Percentiles rank a stretch among this genome's conserved stretches.
Conservation (phyloP, 768 basidiomycete species). For the Chalciporus chontae region DNA sequence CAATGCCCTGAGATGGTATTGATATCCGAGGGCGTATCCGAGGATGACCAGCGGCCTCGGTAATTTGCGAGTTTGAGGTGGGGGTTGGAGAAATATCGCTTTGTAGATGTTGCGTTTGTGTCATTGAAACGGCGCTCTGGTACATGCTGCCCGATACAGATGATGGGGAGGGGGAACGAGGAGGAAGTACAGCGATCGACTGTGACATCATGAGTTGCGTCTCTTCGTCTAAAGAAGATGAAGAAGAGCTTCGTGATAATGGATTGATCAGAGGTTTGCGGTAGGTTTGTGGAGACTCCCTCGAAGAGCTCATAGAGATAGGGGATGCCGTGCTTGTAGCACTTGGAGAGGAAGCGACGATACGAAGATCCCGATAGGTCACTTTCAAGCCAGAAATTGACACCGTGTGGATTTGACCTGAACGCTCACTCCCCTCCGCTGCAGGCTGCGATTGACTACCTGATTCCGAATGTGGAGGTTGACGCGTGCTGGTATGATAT, state of each 20-base stretch:
- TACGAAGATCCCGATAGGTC: slow-evolving; percentile 44
- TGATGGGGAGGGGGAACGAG: slow-evolving; percentile 40
- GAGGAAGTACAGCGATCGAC: slow-evolving; percentile 62
- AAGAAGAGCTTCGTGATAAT: slow-evolving; percentile 49
- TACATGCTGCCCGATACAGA: slow-evolving; percentile 71
- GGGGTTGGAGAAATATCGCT: neutral
- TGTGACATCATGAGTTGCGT: slow-evolving; percentile 69
- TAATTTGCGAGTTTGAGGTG: neutral
- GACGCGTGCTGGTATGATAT: slow-evolving; percentile 47
- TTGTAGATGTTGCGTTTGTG: slow-evolving; percentile 1
- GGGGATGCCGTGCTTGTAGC: slow-evolving; percentile 26
- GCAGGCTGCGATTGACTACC: slow-evolving; percentile 26
- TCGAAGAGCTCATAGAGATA: slow-evolving; percentile 20
- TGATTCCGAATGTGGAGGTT: slow-evolving; percentile 3
- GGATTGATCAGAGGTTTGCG: slow-evolving; percentile 1
- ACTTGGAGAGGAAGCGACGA: slow-evolving; percentile 13
- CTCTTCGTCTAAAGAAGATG: slow-evolving; percentile 64
- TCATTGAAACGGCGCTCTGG: slow-evolving; percentile 61
- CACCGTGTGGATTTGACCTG: slow-evolving; percentile 44
- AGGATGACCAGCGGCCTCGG: neutral
- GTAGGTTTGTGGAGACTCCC: slow-evolving; percentile 7
- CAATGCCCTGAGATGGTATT: slow-evolving; percentile 7
- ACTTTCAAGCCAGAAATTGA: slow-evolving; percentile 55
- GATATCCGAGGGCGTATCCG: slow-evolving; percentile 6
- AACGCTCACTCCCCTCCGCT: slow-evolving; percentile 9